Evolutionary conservation across 495 filamentous ascomycete species (phyloP).

Genomic region (Annulohypoxylon moriforme): DNA sequence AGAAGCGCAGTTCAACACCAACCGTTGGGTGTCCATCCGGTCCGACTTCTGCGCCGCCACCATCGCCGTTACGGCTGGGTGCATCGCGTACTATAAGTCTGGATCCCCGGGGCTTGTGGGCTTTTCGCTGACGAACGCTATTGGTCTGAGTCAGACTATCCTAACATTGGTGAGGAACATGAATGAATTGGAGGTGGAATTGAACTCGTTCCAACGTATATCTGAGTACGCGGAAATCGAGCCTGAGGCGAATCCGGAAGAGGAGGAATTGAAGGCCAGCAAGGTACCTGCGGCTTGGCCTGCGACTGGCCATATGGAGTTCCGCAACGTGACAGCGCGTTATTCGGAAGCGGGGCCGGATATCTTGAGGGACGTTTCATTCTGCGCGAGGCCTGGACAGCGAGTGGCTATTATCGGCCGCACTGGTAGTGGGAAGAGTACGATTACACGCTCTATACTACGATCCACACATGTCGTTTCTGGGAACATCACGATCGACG

Average conservation of each 20-base stretch:
- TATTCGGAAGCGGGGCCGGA: conserved; percentile 45
- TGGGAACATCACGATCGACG: conserved; percentile 54
- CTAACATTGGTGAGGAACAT: conserved; percentile 34
- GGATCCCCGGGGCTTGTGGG: conserved; percentile 26
- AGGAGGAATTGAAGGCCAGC: conserved; percentile 46
- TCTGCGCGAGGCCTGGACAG: conserved; percentile 48
- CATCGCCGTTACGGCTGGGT: conserved; percentile 12
- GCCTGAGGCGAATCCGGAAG: conserved; percentile 52
- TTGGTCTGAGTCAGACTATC: conserved; percentile 33
- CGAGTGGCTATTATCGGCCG: conserved; percentile 57
- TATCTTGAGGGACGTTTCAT: conserved; percentile 28
- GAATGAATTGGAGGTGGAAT: conserved; percentile 68
- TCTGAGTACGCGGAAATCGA: conserved; percentile 63
- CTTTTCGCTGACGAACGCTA: conserved; percentile 32
- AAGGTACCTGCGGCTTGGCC: conserved; percentile 48
- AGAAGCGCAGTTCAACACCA: conserved; percentile 67
- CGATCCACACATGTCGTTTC: conserved; percentile 51
- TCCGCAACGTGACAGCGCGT: conserved; percentile 44
- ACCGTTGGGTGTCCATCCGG: conserved; percentile 62
- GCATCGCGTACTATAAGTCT: conserved; percentile 17
- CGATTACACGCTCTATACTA: conserved; percentile 52
- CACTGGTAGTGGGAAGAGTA: conserved; percentile 57
- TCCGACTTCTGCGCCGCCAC: conserved; percentile 34
- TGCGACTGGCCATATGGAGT: conserved; percentile 41
- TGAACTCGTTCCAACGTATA: conserved; percentile 64